These are phyloP conservation scores for Geotrichum cucujoidarum DNA, from an alignment of 1,139 yeast genomes.

Conservation along the genomic window DNA sequence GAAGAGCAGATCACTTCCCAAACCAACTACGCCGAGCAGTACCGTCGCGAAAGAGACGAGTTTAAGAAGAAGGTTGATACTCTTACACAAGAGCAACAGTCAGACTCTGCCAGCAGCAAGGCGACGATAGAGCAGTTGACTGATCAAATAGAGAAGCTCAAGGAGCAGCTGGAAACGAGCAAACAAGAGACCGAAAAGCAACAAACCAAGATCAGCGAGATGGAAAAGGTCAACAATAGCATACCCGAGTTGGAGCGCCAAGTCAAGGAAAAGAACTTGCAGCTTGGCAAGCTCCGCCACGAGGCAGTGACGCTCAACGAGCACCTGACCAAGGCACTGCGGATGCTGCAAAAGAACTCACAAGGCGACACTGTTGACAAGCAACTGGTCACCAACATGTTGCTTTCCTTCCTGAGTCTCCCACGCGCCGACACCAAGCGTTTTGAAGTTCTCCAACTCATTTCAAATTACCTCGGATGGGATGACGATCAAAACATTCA, in stretches of 20 bases:
- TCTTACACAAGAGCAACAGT: conserved; percentile 1
- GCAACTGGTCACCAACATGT: conserved; percentile 78
- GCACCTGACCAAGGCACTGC: conserved; percentile 84
- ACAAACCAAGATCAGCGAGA: conserved; percentile 23
- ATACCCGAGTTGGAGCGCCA: conserved; percentile 45
- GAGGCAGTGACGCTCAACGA: conserved; percentile 94
- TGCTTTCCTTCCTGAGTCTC: conserved; percentile 76
- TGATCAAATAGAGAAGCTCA: conserved; percentile 1
- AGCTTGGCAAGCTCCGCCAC: conserved; percentile 85
- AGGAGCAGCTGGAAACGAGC: conserved; percentile 1
- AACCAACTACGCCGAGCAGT: conserved; percentile 19
- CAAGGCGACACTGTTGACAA: conserved; percentile 77
- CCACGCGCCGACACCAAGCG: conserved; percentile 94
- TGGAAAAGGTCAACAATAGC: conserved; percentile 33
- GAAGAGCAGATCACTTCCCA: conserved; percentile 18
- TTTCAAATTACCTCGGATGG: conserved; percentile 83
- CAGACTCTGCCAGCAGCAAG: neutral
- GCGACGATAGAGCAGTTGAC: neutral
- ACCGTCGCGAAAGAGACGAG: conserved; percentile 16
- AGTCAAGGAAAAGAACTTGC: conserved; percentile 66
- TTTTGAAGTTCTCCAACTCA: conserved; percentile 81
- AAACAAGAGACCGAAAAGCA: neutral
- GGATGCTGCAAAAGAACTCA: conserved; percentile 69
- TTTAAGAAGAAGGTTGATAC: conserved; percentile 7
- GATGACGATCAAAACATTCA: conserved; percentile 74